Evolutionary conservation across 1,139 yeast species (phyloP).

Genomic region (Arxiozyma heterogenica): DNA sequence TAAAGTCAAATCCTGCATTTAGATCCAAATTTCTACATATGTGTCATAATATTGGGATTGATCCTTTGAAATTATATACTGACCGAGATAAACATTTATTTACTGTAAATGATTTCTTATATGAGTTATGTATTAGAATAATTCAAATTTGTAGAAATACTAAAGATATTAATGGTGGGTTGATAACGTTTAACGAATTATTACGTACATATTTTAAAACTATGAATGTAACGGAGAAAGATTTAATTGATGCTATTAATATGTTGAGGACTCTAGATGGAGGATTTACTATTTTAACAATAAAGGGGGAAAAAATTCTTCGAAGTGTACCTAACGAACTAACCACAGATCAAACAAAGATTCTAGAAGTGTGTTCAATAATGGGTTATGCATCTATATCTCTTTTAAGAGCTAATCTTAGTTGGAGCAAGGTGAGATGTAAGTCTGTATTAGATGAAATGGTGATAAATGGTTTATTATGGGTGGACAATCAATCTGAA

Average conservation of each 20-base stretch:
- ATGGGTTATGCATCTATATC: conserved; percentile 59
- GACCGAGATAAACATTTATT: conserved; percentile 31
- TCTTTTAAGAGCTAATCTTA: conserved; percentile 57
- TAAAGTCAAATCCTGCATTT: conserved; percentile 54
- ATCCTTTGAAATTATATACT: conserved; percentile 47
- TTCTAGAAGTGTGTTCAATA: conserved; percentile 66
- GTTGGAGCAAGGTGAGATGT: conserved; percentile 61
- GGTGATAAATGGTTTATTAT: conserved; percentile 69
- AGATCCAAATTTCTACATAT: conserved; percentile 63
- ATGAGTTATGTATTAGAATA: conserved; percentile 60
- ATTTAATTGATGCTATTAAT: conserved; percentile 42
- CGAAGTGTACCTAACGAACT: conserved; percentile 46
- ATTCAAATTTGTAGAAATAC: conserved; percentile 70
- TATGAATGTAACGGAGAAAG: conserved; percentile 36
- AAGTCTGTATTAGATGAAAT: conserved; percentile 62
- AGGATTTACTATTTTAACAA: conserved; percentile 38
- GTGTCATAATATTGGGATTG: conserved; percentile 75
- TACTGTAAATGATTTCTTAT: conserved; percentile 46
- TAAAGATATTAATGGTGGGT: conserved; percentile 69
- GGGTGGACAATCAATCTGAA: conserved; percentile 52
- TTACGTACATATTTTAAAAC: conserved; percentile 31
- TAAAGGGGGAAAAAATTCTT: conserved; percentile 35
- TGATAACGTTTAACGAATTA: conserved; percentile 57
- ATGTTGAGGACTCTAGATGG: conserved; percentile 37
- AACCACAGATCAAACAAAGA: conserved; percentile 54